Base-by-base conservation (phyloP, 2,329 filamentous ascomycete genomes). In the Cladosporium oxysporum region DNA sequence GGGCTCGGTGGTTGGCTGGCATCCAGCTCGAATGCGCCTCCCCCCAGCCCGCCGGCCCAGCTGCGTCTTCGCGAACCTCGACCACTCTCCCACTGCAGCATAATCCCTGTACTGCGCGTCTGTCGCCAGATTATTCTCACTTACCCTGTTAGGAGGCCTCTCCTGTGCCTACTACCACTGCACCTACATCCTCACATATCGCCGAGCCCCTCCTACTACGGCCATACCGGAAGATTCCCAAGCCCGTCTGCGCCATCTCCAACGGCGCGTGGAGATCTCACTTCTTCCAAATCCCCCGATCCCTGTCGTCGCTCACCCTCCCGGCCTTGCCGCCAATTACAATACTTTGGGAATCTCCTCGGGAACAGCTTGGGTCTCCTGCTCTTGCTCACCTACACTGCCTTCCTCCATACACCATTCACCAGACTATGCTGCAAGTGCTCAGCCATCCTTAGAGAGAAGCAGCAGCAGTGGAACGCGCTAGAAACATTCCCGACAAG, bases 201-300 rank as follows among this genome's bases (percentile, higher is more conserved):
- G 8, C 16, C 49, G 1, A 8, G 7, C 3, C 8, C 26, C 23
- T 29, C 14, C 26, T 28, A 28, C 49, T 29, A n/a, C 49, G 16
- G 5, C 49, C 23, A 26, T 28, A 29, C 49, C 26, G 28, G 35
- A 23, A 47, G n/a, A 23, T 47, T 47, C n/a, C 10, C 41, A 23
- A 47, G 41, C 5, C n/a, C 41, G 41, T 7, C 41, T 47, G 41
- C 41, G 28, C 52, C 28, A 31, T 55, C 52, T 55, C 60, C 60
- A 63, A 63, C 61, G 61, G 61, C 61, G 61, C 61, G 61, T 41
- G 61, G 49, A 44, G 50, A 63, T 63, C 59, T 33, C 59, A 52
- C 59, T 52, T 23, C 44, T 23, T 52, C 35, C 33, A 35, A 41
- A 47, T 47, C 41, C 28, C 21, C 23, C 28, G 33, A 63, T 63